Evolutionary conservation across 805 yeast genomes (phyloP), one percentile per base, ranked within the genome.

Genomic region (Candida peoriensis): DNA sequence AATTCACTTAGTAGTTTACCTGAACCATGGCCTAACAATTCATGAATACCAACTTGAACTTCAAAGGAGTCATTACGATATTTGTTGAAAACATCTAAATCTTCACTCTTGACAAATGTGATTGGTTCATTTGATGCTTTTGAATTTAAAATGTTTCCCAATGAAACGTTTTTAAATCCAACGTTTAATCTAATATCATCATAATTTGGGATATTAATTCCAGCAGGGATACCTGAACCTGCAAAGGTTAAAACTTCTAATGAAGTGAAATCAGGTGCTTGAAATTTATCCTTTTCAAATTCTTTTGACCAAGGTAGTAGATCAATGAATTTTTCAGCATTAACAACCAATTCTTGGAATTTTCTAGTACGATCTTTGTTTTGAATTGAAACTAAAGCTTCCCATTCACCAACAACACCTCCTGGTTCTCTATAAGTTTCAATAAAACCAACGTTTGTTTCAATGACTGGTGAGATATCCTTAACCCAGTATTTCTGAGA

Each of bases 391-490:
- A 87, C 93, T 31, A 87, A 64, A 20, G 95, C 86, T 63, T 87
- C 96, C 90, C 93, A 87, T 60, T 87, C 96, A 40, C 96, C 96
- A 52, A 88, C 74, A 30, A 86, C 85, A 30, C 95, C 95, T 21
- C 89, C 74, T 12, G 95, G 95, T 55, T 86, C 96, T 59, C 96
- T 72, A 63, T 87, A 87, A 20, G 96, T 87, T 63, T 87, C 96
- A 48, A 87, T 87, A 57, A 87, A 87, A 0, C 96, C 96, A 48
- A 87, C 75, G 55, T 87, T 86, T 29, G 90, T 78, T 61, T 79
- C 87, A 24, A 80, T 79, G 11, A 64, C 64, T 10, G 96, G 96
- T 1, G 85, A 81, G 34, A 82, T 60, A 57, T 87, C 96, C 55
- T 83, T 83, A 39, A 87, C 94, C 96, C 96, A 87, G 39, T 74